phyloP scores from a whole-genome alignment of 768 basidiomycete species.

The Agaricus blazei region DNA sequence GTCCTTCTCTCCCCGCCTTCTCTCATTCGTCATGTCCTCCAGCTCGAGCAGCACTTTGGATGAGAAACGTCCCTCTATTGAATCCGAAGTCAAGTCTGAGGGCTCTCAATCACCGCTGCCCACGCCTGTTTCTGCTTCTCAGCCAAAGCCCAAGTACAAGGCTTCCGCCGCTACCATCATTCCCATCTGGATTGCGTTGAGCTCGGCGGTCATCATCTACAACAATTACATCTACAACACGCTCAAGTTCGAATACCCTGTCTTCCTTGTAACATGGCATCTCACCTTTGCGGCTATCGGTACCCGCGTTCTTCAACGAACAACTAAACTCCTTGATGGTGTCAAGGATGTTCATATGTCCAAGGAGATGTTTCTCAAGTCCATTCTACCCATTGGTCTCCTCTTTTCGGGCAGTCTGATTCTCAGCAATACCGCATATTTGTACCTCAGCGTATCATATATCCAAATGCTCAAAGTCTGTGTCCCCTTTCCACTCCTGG shows the following conservation, averaged over 20 bases:
- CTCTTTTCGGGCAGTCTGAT: slow-evolving; percentile 91
- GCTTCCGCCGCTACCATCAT: slow-evolving; percentile 70
- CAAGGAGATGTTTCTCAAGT: slow-evolving; percentile 70
- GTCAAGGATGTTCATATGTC: slow-evolving; percentile 76
- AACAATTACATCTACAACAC: slow-evolving; percentile 89
- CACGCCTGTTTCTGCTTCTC: slow-evolving; percentile 42
- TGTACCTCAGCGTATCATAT: slow-evolving; percentile 87
- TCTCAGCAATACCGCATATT: slow-evolving; percentile 88
- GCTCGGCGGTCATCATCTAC: slow-evolving; percentile 90
- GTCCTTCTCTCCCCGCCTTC: neutral
- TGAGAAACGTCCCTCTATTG: slow-evolving; percentile 20
- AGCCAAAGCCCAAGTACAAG: slow-evolving; percentile 38
- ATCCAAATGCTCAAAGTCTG: slow-evolving; percentile 94
- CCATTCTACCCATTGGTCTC: slow-evolving; percentile 89
- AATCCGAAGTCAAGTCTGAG: slow-evolving; percentile 12
- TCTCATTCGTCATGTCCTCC: slow-evolving; percentile 9
- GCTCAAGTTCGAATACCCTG: slow-evolving; percentile 82
- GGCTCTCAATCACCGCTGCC: slow-evolving; percentile 37
- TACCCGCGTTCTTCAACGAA: slow-evolving; percentile 80
- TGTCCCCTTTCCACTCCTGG: neutral
- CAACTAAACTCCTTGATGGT: slow-evolving; percentile 76
- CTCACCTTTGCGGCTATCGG: slow-evolving; percentile 74
- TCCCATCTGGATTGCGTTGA: slow-evolving; percentile 89
- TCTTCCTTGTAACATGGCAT: slow-evolving; percentile 91
- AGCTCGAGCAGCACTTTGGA: slow-evolving; percentile 12